Evolutionary conservation across 2,329 filamentous ascomycete species (phyloP), one percentile per base, ranked within the genome.

Genomic region (Neofusicoccum parvum): DNA sequence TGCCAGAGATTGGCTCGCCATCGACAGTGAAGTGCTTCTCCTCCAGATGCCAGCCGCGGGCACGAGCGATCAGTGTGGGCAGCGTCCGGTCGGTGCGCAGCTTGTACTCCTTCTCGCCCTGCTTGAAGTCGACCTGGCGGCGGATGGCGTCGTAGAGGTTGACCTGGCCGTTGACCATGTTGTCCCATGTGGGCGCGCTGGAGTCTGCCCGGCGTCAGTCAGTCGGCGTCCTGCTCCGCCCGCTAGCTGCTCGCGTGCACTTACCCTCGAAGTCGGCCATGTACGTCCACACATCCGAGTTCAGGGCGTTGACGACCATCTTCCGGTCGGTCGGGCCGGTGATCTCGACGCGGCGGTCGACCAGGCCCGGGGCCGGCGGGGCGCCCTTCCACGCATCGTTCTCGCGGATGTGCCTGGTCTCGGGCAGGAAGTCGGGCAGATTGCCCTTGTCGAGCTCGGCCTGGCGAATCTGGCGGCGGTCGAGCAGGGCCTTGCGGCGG

Each of bases 221-320:
- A 32, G 2, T 34, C 17, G 11, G 37, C 3, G 58, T 37, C 53
- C 23, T 34, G 39, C 15, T 11, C 34, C 39, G 34, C 53, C 53
- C 34, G n/a, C 17, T 15, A 56, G n/a, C 11, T 45, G 27, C n/a
- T 62, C 20, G 36, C 15, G 10, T 36, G 36, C 17, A 78, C 86
- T 73, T 79, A 95, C 94, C 94, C 82, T 99, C 95, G 71, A 99
- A 96, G 80, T 99, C 95, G 54, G 95, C 95, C 95, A 99, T 99
- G 76, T 98, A 99, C 65, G 94, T 98, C 90, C 92, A 98, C 27
- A 98, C 95, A 74, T 98, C 87, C 51, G 94, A 90, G 80, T 98
- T 99, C 77, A 98, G 77, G 10, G 95, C 95, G 79, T 99, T 99
- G 69, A 98, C 92, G 54, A 98, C 93, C 95, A 99, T 99, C 87